phyloP scores from a whole-genome alignment of 371 early-diverging fungal genomes.

The Haplosporangium sp. region DNA sequence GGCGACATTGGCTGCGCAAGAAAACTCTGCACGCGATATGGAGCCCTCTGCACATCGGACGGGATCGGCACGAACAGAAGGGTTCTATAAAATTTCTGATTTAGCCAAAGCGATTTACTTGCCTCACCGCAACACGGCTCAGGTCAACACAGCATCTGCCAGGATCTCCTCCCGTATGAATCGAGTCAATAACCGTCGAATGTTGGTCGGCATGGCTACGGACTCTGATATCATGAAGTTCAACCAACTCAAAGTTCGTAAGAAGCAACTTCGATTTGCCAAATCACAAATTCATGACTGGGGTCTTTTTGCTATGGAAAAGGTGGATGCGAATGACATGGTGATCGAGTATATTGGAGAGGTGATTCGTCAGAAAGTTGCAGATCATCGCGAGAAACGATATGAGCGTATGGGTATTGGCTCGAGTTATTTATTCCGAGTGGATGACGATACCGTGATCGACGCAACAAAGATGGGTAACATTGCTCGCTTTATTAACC shows the following conservation, averaged over 20 bases:
- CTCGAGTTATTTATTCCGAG: slow-evolving; percentile 94
- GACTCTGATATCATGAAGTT: slow-evolving; percentile 85
- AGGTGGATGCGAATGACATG: slow-evolving; percentile 92
- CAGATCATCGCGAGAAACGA: slow-evolving; percentile 93
- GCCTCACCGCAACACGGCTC: slow-evolving; percentile 62
- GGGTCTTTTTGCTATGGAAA: slow-evolving; percentile 95
- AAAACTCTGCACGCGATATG: slow-evolving; percentile 21
- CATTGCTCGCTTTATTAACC: slow-evolving; percentile 98
- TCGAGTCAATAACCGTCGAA: slow-evolving; percentile 73
- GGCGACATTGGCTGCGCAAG: slow-evolving; percentile 26
- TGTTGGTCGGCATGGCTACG: slow-evolving; percentile 69
- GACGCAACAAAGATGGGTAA: slow-evolving; percentile 99
- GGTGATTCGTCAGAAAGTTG: slow-evolving; percentile 93
- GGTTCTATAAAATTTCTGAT: slow-evolving; percentile 75
- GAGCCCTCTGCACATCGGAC: slow-evolving; percentile 63
- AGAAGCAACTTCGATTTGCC: slow-evolving; percentile 89
- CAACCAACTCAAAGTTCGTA: slow-evolving; percentile 90
- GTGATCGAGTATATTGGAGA: slow-evolving; percentile 99
- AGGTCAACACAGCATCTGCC: slow-evolving; percentile 57
- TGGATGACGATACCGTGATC: slow-evolving; percentile 95
- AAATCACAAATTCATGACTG: slow-evolving; percentile 95
- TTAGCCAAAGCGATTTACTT: slow-evolving; percentile 75
- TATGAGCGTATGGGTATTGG: slow-evolving; percentile 95
- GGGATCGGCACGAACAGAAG: slow-evolving; percentile 87
- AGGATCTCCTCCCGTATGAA: slow-evolving; percentile 64